phyloP scores from a whole-genome alignment of 225 moss, liverwort and hornwort genomes.

The Pleurozium schreberi region DNA sequence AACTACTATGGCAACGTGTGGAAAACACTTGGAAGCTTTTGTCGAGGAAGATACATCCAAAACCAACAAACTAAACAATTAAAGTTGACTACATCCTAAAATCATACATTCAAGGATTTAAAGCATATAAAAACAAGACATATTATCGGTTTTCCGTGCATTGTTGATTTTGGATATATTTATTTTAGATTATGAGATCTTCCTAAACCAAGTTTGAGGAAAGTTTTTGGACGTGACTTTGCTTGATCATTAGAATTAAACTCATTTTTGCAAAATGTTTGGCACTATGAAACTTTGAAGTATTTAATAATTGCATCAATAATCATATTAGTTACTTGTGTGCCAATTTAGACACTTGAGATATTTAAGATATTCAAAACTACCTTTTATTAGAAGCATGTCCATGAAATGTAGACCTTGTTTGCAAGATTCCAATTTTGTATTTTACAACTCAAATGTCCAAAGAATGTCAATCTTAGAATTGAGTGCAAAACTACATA shows the following conservation, averaged over 20 bases:
- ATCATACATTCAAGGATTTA: background rate
- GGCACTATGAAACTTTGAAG: background rate
- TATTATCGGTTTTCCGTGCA: background rate
- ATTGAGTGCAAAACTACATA: background rate
- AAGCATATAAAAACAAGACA: background rate
- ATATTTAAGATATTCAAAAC: background rate
- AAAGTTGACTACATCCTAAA: background rate
- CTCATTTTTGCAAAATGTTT: background rate
- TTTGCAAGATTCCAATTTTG: background rate
- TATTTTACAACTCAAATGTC: background rate
- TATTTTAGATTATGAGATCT: background rate
- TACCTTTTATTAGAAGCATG: background rate
- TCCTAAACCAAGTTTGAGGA: background rate
- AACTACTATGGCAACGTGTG: rapidly evolving
- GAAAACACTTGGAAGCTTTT: background rate
- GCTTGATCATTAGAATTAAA: background rate
- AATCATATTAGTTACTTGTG: background rate
- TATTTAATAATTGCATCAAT: too few species aligned
- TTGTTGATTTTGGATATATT: background rate
- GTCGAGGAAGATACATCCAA: background rate
- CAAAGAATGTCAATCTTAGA: background rate
- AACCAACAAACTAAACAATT: background rate
- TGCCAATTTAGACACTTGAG: background rate
- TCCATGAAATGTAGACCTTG: background rate
- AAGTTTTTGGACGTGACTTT: too few species aligned